A percentile compares a stretch with the other conserved stretches of the same genome.
phyloP scores from a whole-genome alignment of 73 alveolate species.

The Paramecium octaurelia region DNA sequence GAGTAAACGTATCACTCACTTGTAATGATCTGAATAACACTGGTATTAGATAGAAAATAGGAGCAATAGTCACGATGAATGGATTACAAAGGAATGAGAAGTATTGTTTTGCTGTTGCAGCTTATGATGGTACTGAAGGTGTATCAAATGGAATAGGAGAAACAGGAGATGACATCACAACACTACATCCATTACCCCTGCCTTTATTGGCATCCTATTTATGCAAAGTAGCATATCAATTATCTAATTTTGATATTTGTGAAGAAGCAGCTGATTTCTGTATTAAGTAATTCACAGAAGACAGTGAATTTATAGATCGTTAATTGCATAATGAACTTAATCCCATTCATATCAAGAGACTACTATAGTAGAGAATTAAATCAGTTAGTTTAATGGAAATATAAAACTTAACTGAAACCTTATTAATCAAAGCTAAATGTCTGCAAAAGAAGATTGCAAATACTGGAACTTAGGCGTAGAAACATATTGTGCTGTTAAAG shows the following conservation, averaged over 20 bases:
- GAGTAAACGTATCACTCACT: conserved; percentile 71
- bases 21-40: conserved; percentile 66
- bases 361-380: background rate
- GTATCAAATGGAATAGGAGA: conserved; percentile 93
- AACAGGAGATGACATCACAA: conserved; percentile 87
- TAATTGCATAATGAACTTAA: conserved; percentile 3
- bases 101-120: conserved; percentile 95
- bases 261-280: conserved; percentile 82
- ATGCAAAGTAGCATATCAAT: conserved; percentile 87
- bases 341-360: conserved; percentile 5
- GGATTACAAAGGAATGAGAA: conserved; percentile 87
- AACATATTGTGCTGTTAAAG: conserved; percentile 20
- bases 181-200: conserved; percentile 87
- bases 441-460: conserved; percentile 9
- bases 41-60: conserved; percentile 72
- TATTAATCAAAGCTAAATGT: conserved; percentile 19
- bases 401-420: conserved; percentile 46
- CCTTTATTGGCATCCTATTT: conserved; percentile 83
- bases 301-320: conserved; percentile 51
- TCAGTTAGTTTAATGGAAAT: conserved; percentile 41
- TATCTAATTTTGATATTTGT: conserved; percentile 82
- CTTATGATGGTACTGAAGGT: conserved; percentile 79
- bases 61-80: conserved; percentile 79
- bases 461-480: conserved; percentile 25
- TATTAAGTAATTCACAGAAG: conserved; percentile 41